Conservation (phyloP, 2,329 filamentous ascomycete species). For the Myriosclerotinia curreyana region DNA sequence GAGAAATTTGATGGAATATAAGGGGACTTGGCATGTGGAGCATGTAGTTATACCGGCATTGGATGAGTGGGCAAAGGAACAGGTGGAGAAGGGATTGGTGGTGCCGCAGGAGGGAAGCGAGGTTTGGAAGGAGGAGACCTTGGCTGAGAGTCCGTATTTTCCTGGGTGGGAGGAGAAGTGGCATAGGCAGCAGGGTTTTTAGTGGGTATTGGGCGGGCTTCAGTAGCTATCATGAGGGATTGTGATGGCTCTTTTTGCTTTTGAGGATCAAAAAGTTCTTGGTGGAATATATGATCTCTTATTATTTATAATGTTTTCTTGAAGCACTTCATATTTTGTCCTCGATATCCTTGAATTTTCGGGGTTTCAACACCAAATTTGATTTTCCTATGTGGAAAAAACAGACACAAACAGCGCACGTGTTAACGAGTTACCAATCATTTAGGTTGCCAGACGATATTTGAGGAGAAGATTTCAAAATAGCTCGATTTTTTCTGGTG, state of each 20-base stretch:
- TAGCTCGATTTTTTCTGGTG: neutral
- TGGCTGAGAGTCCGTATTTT: conserved; percentile 75
- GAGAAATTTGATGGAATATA: conserved; percentile 70
- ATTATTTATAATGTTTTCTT: neutral
- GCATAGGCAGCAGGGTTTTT: conserved; percentile 60
- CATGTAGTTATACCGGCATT: conserved; percentile 66
- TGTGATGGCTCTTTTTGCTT: neutral
- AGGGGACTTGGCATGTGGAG: conserved; percentile 76
- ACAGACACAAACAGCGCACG: neutral
- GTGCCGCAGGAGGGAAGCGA: conserved; percentile 38
- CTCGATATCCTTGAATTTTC: neutral
- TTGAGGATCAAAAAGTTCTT: neutral
- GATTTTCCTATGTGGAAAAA: neutral
- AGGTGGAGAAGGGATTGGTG: conserved; percentile 60
- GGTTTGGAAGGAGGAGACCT: conserved; percentile 56
- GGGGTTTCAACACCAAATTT: neutral
- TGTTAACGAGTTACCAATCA: neutral
- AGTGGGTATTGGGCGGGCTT: neutral
- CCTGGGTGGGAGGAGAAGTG: conserved; percentile 75
- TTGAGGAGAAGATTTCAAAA: neutral
- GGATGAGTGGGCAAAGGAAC: conserved; percentile 61
- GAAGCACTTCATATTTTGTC: neutral
- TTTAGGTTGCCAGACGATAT: neutral
- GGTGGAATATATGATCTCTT: too few species aligned
- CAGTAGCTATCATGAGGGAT: too few species aligned